Percentiles rank a stretch among this genome's conserved stretches.
Conservation (phyloP, 176 grass and related monocot species). For the Dactylis glomerata region DNA sequence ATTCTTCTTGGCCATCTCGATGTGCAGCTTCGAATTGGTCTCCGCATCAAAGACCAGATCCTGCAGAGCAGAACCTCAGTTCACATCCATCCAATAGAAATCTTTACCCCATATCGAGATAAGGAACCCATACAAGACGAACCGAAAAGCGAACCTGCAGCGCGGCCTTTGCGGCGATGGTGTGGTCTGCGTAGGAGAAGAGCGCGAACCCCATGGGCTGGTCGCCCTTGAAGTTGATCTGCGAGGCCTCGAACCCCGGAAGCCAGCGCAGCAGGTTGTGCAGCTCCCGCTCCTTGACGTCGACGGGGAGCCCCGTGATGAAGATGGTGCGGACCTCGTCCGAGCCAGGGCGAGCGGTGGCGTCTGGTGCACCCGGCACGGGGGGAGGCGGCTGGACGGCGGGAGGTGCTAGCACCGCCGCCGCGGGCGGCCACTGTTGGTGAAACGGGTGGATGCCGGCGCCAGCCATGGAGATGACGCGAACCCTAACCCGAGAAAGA, state of each 20-base stretch:
- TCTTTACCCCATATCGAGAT: background rate
- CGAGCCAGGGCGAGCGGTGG: conserved; percentile 29
- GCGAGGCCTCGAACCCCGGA: conserved; percentile 92
- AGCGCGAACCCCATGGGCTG: conserved; percentile 98
- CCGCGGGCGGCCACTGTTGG: conserved; percentile 73
- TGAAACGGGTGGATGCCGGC: conserved; percentile 91
- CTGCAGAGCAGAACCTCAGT: conserved; percentile 28
- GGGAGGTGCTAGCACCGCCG: conserved; percentile 28
- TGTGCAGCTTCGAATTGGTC: conserved; percentile 64
- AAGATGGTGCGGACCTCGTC: conserved; percentile 98
- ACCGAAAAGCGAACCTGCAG: conserved; percentile 53
- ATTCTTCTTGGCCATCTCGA: conserved; percentile 99
- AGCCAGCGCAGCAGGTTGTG: conserved; percentile 97
- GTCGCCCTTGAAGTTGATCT: conserved; percentile 96
- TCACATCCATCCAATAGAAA: conserved; percentile 10
- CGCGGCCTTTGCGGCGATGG: conserved; percentile 72
- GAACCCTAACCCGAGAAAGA: conserved; percentile 28
- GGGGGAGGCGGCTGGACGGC: conserved; percentile 42
- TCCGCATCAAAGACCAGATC: conserved; percentile 84
- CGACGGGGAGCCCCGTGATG: conserved; percentile 79
- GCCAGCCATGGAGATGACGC: conserved; percentile 56
- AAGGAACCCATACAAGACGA: background rate
- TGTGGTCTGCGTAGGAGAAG: conserved; percentile 74
- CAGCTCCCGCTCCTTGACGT: conserved; percentile 98
- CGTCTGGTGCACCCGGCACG: conserved; percentile 30